These are phyloP conservation scores for Closterium sp. DNA, from an alignment of 139 green algal genomes.

Conservation along the genomic window DNA sequence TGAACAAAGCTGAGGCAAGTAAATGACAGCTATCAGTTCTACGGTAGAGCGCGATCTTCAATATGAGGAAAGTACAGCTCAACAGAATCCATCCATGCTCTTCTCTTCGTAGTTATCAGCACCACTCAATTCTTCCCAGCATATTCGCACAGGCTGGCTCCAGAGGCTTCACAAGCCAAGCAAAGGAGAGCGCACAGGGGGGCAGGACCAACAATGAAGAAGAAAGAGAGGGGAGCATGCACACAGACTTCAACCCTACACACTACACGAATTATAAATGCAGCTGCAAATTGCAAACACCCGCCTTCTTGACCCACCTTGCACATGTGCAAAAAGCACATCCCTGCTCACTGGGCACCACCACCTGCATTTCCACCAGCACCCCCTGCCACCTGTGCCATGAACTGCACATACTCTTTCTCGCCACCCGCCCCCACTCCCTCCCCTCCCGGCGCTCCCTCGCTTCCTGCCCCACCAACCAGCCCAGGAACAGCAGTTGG, in stretches of 20 bases:
- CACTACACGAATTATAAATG: neutral
- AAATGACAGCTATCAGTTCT: neutral
- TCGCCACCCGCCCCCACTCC: slow-evolving; percentile 12
- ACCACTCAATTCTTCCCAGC: neutral
- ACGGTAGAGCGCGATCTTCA: neutral
- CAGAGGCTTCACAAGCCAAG: neutral
- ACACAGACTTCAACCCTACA: neutral
- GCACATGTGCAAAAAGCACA: neutral
- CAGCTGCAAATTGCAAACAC: neutral
- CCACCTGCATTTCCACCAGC: neutral
- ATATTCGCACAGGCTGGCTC: too few species aligned
- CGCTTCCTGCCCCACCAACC: neutral
- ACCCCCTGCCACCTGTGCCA: slow-evolving; percentile 32
- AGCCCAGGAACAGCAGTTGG: neutral
- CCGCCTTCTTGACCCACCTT: neutral
- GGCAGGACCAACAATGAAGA: neutral
- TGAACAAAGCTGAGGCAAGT: neutral
- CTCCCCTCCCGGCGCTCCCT: neutral
- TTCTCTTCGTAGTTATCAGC: neutral
- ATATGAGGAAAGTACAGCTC: too few species aligned
- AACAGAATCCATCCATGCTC: too few species aligned
- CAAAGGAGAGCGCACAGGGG: neutral
- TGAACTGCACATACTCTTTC: slow-evolving; percentile 52
- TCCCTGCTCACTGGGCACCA: neutral
- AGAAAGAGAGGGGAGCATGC: neutral